Base-by-base conservation (phyloP, 306 rosid genomes). In the Calophaca sinica region DNA sequence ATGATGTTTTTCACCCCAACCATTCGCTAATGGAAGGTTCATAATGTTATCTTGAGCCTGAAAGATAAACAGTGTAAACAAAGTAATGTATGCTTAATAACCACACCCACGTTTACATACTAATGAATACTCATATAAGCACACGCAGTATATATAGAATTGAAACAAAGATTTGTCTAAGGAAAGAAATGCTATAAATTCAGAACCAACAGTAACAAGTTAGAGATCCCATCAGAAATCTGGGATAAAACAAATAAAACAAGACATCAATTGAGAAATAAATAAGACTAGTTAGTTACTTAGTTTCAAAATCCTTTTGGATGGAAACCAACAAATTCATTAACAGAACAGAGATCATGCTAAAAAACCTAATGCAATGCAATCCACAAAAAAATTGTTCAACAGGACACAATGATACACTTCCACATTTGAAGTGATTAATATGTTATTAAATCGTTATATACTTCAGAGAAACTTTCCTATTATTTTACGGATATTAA, bases 1-100 rank as follows among this genome's bases (percentile, higher is more conserved):
- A 46, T 68, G 53, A 60, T 96, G 99, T 64, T 96, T 96, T 86
- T 96, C 96, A 57, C 97, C 99, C 99, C 98, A 96, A 64, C 99
- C 94, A 83, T 92, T 92, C 5, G 90, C 54, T 64, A 96, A 74
- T 33, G 96, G 93, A 81, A 92, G 98, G 82, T 90, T 96, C 92
- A 75, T 92, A 62, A 96, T 83, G 82, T 96, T 96, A 82, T 96
- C 98, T 82, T 94, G 98, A 75, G 98, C 91, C 98, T 94, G 92
- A 74, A 86, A 79, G 85, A 35, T 64, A 39, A 83, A 20, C 36
- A 77, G 31, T 33, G 44, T 42, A 53, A 51, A 55, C 15, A 57
- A 70, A 63, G 31, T 38, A 46, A 58, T 42, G 46, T 38, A 35
- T 12, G 38, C 54, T 59, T 39, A 50, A 67, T 53, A 60, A 38